A percentile compares a stretch with the other conserved stretches of the same genome.
Conservation (phyloP, 2,329 filamentous ascomycete genomes). For the Alternaria atra region DNA sequence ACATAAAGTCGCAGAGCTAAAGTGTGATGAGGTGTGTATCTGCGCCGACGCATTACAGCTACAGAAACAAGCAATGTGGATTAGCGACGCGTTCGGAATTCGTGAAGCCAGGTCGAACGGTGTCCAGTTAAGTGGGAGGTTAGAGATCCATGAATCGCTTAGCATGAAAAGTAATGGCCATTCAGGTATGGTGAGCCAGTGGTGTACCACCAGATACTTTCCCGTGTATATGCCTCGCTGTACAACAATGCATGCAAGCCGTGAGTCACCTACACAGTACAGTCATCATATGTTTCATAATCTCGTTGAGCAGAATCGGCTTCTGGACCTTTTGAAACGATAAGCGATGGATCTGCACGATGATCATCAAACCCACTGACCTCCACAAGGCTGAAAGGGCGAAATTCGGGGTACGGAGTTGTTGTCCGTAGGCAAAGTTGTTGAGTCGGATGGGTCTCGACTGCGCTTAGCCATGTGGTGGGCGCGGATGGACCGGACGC, state of each 20-base stretch:
- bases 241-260: not conserved
- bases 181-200: no score
- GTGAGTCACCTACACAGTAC: not conserved
- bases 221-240: not conserved
- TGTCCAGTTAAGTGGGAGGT: no score
- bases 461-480: slow-evolving; percentile 4
- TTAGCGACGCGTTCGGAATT: no score
- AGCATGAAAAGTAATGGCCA: no score
- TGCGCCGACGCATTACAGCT: no score
- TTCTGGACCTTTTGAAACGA: not conserved
- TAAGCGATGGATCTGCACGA: slow-evolving; percentile 5
- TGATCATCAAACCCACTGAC: slow-evolving; percentile 4
- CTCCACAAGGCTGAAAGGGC: slow-evolving; percentile 1
- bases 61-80: no score
- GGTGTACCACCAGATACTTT: not conserved
- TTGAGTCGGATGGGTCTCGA: not conserved
- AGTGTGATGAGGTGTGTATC: not conserved
- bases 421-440: not conserved
- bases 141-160: no score
- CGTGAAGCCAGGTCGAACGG: no score
- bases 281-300: not conserved
- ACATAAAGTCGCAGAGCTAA: no score
- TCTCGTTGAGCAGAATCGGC: not conserved
- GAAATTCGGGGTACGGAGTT: not conserved
- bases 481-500: slow-evolving; percentile 2